Evolutionary conservation across 2,329 filamentous ascomycete genomes (phyloP), one percentile per base, ranked within the genome.

Genomic region (Ophiostoma sp.): DNA sequence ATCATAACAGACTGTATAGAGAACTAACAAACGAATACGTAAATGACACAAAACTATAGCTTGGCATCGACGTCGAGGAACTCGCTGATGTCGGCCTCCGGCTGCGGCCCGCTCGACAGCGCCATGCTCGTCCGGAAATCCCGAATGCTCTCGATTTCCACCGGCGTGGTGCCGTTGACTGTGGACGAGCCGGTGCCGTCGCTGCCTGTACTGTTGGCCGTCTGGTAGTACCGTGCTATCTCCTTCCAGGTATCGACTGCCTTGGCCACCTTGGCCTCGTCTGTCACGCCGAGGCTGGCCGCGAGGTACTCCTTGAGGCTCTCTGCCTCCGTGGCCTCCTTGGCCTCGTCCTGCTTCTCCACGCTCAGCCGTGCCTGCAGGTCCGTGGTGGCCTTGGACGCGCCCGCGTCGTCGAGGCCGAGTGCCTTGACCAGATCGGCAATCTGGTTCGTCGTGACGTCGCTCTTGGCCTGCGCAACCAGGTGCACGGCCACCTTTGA

Each of bases 21-120:
- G 27, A 27, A 27, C 27, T 27, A n/a, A 12, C 36, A 63, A 58
- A 27, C 27, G 27, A 27, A 27, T 27, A 27, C 27, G 27, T 27
- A 27, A 58, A 14, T 58, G 4, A 7, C 14, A 69, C 62, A 60
- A 65, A 41, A n/a, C 38, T 62, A 94, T 69, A 97, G 83, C 81
- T 97, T 97, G 14, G 91, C 80, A 71, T 91, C 92, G 70, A 89
- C 82, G 70, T 97, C 94, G 76, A 97, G 91, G 77, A 94, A 98
- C 75, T 93, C 90, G 71, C 84, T 89, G 68, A 98, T 78, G 72
- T 95, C 89, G 75, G 85, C 88, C 42, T 91, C 85, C 0, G 93
- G 86, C 70, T 83, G 83, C 1, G 93, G 87, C 0, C 91, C 94
- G 36, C 85, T 83, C 71, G 88, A 95, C 41, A 92, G 84, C 69